Conservation (phyloP, 2,329 filamentous ascomycete species). For the Hypoxylon sp. region DNA sequence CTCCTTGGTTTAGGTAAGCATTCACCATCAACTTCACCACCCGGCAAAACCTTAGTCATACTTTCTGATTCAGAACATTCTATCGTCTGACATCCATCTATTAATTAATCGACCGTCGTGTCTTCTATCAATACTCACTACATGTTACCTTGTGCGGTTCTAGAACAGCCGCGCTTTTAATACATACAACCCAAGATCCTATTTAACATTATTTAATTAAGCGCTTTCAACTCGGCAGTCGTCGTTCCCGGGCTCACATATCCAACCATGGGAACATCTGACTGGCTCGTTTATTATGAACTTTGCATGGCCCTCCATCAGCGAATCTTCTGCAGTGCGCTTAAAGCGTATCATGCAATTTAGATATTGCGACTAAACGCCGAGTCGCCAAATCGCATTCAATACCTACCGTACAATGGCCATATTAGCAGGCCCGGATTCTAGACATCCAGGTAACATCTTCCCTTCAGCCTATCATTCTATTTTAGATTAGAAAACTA, state of each 20-base stretch:
- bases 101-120: slow-evolving; percentile 3
- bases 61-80: neutral
- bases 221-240: slow-evolving; percentile 33
- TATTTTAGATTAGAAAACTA: slow-evolving; percentile 6
- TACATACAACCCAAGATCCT: slow-evolving; percentile 4
- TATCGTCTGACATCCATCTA: neutral
- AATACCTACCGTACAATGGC: slow-evolving; percentile 3
- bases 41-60: slow-evolving; percentile 13
- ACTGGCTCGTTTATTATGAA: slow-evolving; percentile 37
- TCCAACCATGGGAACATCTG: slow-evolving; percentile 10
- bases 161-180: slow-evolving; percentile 10
- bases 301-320: slow-evolving; percentile 21
- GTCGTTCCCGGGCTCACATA: slow-evolving; percentile 26
- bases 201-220: slow-evolving; percentile 25
- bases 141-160: slow-evolving; percentile 3
- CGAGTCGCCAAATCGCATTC: slow-evolving; percentile 15
- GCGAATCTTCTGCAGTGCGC: slow-evolving; percentile 17
- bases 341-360: slow-evolving; percentile 28
- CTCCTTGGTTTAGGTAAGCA: slow-evolving; percentile 7
- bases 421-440: slow-evolving; percentile 19
- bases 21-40: slow-evolving; percentile 10
- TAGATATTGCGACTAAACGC: slow-evolving; percentile 4
- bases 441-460: slow-evolving; percentile 6
- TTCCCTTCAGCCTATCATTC: neutral
- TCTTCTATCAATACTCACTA: slow-evolving; percentile 11